phyloP scores from a whole-genome alignment of 2,329 filamentous ascomycete species.

The Colletotrichum sp. region DNA sequence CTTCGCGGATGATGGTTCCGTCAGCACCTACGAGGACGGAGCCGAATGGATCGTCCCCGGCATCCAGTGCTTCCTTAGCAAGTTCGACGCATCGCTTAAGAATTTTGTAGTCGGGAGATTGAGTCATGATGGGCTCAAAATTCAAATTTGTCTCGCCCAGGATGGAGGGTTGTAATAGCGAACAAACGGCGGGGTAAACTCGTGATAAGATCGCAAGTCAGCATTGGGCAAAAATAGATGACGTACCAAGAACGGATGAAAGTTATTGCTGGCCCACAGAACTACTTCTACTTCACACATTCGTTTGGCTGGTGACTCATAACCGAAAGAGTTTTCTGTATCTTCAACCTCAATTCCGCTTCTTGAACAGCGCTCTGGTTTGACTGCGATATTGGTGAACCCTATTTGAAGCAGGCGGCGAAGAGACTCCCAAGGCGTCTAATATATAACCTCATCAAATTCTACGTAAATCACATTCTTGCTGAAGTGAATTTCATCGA shows the following conservation, averaged over 20 bases:
- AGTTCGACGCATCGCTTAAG: conserved; percentile 31
- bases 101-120: conserved; percentile 4
- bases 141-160: no score
- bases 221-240: neutral
- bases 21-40: conserved; percentile 35
- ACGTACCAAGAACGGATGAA: neutral
- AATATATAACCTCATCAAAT: no score
- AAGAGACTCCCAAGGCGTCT: no score
- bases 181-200: neutral
- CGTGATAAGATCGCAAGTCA: neutral
- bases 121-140: no score
- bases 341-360: neutral
- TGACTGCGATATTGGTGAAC: no score
- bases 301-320: neutral
- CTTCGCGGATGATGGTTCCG: conserved; percentile 31
- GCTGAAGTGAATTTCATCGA: no score
- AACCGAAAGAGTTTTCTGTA: fast-evolving
- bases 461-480: no score
- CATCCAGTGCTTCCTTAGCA: conserved; percentile 39
- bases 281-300: neutral
- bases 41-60: conserved; percentile 40
- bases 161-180: no score
- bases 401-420: no score
- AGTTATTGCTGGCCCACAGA: neutral
- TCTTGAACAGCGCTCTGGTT: neutral